Base-by-base conservation (phyloP, 2,329 filamentous ascomycete genomes). In the Talaromyces albobiverticillius region DNA sequence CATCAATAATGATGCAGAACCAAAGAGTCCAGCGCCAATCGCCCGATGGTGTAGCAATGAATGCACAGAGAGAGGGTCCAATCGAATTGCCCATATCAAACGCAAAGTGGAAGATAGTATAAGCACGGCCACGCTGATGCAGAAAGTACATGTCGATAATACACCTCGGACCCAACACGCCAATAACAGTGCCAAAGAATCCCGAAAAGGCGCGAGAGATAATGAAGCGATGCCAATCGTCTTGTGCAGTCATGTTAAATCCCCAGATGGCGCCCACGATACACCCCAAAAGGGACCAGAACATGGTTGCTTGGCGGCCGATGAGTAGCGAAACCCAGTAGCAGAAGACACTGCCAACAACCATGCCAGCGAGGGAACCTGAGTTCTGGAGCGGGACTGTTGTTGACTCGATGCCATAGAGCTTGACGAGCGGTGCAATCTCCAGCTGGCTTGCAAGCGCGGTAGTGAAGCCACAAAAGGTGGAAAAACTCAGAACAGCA, bases 61-160 rank as follows among this genome's bases (percentile, higher is more conserved):
- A 52, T 7, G 40, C 41, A 18, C 41, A 42, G 8, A 46, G 2
- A 6, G 41, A 40, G 5, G 47, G 47, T 2, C 47, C 47, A 25
- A 50, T 23, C 14, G 29, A 25, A 11, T 36, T 50, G 3, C 47
- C 47, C 18, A 50, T 34, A 7, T 25, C 20, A 26, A 38, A 29
- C 22, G 23, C 13, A 18, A 50, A 36, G n/a, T 29, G 40, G 29
- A 50, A 50, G n/a, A 38, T 41, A n/a, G 38, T 50, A 11, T 40
- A 50, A 41, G 25, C 36, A 3, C 47, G 25, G 22, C 47, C 47
- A 40, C 47, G 32, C 50, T 53, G 41, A 23, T 53, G 50, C 29
- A 53, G 40, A 26, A 53, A 53, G 22, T 46, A 46, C 25, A 38
- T 53, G 20, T 53, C 41, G 14, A 53, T 45, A 11, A 53, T 26